These are phyloP conservation scores for Bretschneidera sinensis DNA, from an alignment of 345 rosid species.

Conservation along the genomic window DNA sequence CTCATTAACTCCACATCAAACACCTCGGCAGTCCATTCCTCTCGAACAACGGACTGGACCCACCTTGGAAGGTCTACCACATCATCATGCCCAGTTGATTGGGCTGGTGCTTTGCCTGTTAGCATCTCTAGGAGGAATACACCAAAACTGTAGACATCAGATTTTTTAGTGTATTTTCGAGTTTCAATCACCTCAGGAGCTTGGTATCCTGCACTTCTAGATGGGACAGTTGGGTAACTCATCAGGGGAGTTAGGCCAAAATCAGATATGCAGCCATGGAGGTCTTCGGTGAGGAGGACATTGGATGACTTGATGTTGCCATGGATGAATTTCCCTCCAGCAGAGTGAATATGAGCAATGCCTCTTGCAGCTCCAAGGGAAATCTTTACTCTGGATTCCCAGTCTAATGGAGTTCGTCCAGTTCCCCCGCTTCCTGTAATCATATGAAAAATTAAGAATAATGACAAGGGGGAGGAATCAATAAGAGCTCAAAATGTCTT, in stretches of 20 bases:
- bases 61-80: conserved; percentile 76
- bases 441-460: background rate
- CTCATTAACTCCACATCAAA: conserved; percentile 74
- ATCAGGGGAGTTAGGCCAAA: conserved; percentile 60
- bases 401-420: conserved; percentile 49
- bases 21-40: conserved; percentile 95
- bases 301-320: conserved; percentile 85
- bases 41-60: conserved; percentile 87
- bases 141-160: conserved; percentile 82
- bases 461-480: background rate
- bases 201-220: conserved; percentile 66
- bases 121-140: conserved; percentile 80
- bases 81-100: conserved; percentile 52
- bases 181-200: conserved; percentile 76
- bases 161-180: conserved; percentile 49
- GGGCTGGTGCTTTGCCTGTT: conserved; percentile 79
- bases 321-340: conserved; percentile 52
- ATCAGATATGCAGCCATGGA: conserved; percentile 58
- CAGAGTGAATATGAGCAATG: conserved; percentile 64
- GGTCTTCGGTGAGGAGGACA: conserved; percentile 57
- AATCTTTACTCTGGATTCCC: conserved; percentile 73
- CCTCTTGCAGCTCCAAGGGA: conserved; percentile 73
- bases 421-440: conserved; percentile 45
- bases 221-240: conserved; percentile 47
- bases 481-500: background rate